Conservation (phyloP, 371 early-diverging fungal genomes). For the Actinomortierella ambigua region DNA sequence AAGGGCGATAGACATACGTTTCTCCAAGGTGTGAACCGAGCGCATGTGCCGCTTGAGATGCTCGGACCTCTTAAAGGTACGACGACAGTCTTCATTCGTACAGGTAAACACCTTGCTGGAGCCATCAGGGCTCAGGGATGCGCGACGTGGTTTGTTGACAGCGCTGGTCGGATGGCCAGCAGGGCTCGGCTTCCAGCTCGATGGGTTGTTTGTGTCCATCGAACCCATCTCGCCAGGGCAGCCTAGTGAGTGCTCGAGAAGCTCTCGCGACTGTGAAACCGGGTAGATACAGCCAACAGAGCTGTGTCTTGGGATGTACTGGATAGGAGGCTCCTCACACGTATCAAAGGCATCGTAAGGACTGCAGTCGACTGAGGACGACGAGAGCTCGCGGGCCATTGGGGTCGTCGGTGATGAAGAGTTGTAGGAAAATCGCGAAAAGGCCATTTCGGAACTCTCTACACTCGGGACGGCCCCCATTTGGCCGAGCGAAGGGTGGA, state of each 20-base stretch:
- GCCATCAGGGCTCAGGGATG: slow-evolving; percentile 26
- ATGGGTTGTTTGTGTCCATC: no score
- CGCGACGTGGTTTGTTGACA: slow-evolving; percentile 22
- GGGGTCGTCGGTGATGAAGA: no score
- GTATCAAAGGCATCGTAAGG: slow-evolving; percentile 3
- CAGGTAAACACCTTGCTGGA: slow-evolving; percentile 41
- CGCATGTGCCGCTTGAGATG: slow-evolving; percentile 69
- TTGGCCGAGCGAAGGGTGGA: no score
- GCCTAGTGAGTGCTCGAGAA: slow-evolving; percentile 8
- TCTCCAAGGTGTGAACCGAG: slow-evolving; percentile 68
- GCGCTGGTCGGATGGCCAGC: no score
- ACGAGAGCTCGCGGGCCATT: no score
- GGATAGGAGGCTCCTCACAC: slow-evolving; percentile 12
- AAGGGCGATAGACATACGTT: slow-evolving; percentile 65
- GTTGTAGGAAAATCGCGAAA: no score
- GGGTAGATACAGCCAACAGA: slow-evolving; percentile 34
- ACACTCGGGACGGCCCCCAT: no score
- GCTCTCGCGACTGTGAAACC: slow-evolving; percentile 25
- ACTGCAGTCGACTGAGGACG: background rate
- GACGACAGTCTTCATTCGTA: slow-evolving; percentile 58
- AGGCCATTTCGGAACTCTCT: no score
- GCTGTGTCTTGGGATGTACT: slow-evolving; percentile 24
- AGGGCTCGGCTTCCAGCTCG: no score
- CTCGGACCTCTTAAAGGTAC: slow-evolving; percentile 70
- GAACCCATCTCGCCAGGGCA: no score